Conservation (phyloP, 2,329 filamentous ascomycete species). For the Stemphylium beticola region DNA sequence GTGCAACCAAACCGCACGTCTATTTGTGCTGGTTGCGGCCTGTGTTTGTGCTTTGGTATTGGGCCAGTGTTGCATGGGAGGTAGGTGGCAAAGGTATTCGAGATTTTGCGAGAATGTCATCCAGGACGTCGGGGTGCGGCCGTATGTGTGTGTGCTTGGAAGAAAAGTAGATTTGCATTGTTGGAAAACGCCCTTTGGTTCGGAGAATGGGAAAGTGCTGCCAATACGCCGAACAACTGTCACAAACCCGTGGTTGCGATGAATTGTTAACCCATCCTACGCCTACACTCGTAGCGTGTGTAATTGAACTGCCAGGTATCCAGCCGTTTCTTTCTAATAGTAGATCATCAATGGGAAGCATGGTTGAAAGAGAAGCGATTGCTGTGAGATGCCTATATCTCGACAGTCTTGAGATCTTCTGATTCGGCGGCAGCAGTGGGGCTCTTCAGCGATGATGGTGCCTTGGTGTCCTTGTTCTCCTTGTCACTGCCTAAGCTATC, state of each 20-base stretch:
- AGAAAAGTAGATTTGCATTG: slow-evolving; percentile 9
- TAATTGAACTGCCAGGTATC: slow-evolving; percentile 31
- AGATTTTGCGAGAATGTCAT: slow-evolving; percentile 11
- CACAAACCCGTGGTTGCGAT: slow-evolving; percentile 18
- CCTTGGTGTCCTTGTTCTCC: slow-evolving; percentile 40
- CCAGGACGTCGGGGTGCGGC: slow-evolving; percentile 19
- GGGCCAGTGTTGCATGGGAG: not conserved
- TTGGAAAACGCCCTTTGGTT: slow-evolving; percentile 5
- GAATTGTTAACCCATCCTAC: slow-evolving; percentile 16
- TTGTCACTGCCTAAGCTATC: slow-evolving; percentile 49
- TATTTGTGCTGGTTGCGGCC: slow-evolving; percentile 6
- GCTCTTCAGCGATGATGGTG: slow-evolving; percentile 37
- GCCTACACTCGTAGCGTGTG: slow-evolving; percentile 27
- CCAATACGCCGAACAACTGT: slow-evolving; percentile 19
- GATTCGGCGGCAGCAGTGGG: slow-evolving; percentile 28
- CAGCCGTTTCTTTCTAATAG: slow-evolving; percentile 35
- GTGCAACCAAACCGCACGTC: not conserved
- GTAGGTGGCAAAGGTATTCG: not conserved
- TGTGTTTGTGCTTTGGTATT: not conserved
- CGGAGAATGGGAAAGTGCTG: slow-evolving; percentile 11
- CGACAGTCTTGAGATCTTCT: slow-evolving; percentile 57
- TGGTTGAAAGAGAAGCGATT: slow-evolving; percentile 9
- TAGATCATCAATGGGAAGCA: slow-evolving; percentile 25
- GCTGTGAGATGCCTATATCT: slow-evolving; percentile 46
- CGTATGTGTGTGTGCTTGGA: slow-evolving; percentile 9